These are phyloP conservation scores for Camellia japonica DNA, from an alignment of 148 eudicot genomes.

Conservation along the genomic window DNA sequence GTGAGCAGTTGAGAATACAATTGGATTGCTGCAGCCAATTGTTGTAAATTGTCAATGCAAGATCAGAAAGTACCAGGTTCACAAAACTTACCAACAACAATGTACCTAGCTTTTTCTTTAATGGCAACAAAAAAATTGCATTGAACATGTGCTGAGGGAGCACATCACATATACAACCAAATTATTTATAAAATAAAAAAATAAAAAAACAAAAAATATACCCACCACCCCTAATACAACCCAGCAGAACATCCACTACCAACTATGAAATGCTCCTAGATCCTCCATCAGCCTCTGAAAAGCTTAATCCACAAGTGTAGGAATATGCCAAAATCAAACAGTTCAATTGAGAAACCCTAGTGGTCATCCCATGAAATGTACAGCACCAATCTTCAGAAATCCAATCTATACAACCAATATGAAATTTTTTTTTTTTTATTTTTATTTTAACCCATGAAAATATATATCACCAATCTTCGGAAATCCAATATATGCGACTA, in stretches of 20 bases:
- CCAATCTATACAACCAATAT: neutral
- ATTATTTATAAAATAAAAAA: too few species aligned
- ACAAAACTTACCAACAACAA: neutral
- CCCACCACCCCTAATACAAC: too few species aligned
- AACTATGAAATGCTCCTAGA: too few species aligned
- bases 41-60: neutral
- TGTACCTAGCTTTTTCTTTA: too few species aligned
- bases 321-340: neutral
- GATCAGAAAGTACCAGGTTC: conserved; percentile 5
- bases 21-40: conserved; percentile 42
- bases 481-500: neutral
- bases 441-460: too few species aligned
- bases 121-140: too few species aligned
- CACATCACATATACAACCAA: too few species aligned
- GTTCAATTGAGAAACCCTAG: neutral
- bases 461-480: too few species aligned
- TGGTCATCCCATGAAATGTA: neutral
- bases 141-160: too few species aligned
- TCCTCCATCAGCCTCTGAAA: neutral
- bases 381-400: neutral
- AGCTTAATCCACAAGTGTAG: neutral
- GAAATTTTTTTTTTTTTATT: neutral
- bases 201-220: too few species aligned
- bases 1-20: conserved; percentile 26
- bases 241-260: too few species aligned